Percentiles rank a stretch among this genome's conserved stretches.
These are phyloP conservation scores for Leccinum incarnatum DNA, from an alignment of 768 basidiomycete species.

Conservation along the genomic window DNA sequence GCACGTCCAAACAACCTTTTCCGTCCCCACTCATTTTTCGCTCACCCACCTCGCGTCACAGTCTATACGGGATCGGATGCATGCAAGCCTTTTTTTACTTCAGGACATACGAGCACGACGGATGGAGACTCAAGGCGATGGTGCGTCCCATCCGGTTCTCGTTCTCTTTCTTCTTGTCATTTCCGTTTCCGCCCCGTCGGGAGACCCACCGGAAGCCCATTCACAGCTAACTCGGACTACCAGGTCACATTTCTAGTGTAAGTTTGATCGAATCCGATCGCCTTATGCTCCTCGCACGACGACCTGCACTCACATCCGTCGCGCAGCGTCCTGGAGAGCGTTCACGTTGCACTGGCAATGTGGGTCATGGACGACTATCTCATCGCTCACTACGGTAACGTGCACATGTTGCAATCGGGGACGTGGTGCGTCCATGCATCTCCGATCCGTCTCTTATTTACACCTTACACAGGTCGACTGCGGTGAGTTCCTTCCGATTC, in stretches of 20 bases:
- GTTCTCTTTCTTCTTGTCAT: not conserved
- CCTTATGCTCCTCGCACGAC: not conserved
- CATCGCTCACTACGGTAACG: slow-evolving; percentile 18
- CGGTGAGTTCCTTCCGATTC: slow-evolving; percentile 13
- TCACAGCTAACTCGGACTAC: not conserved
- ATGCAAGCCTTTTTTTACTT: slow-evolving; percentile 30
- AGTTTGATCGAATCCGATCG: not conserved
- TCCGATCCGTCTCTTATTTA: not conserved
- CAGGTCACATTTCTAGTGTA: slow-evolving; percentile 26
- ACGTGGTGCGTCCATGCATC: slow-evolving; percentile 18
- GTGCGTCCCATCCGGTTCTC: slow-evolving; percentile 10
- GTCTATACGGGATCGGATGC: slow-evolving; percentile 30
- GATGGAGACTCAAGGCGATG: slow-evolving; percentile 18
- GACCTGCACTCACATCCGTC: not conserved
- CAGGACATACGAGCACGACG: slow-evolving; percentile 20
- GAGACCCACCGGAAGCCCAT: not conserved
- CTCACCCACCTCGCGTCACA: not conserved
- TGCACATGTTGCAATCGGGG: slow-evolving; percentile 5
- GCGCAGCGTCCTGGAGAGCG: slow-evolving; percentile 20
- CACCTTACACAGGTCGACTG: slow-evolving; percentile 10
- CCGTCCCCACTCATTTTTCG: not conserved
- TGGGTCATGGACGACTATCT: slow-evolving; percentile 26
- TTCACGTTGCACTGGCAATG: slow-evolving; percentile 23
- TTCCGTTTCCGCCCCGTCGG: not conserved
- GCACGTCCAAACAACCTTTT: not conserved